Percentiles rank a stretch among this genome's conserved stretches.
These are phyloP conservation scores for Diaporthe citri DNA, from an alignment of 2,329 filamentous ascomycete genomes.

Conservation along the genomic window DNA sequence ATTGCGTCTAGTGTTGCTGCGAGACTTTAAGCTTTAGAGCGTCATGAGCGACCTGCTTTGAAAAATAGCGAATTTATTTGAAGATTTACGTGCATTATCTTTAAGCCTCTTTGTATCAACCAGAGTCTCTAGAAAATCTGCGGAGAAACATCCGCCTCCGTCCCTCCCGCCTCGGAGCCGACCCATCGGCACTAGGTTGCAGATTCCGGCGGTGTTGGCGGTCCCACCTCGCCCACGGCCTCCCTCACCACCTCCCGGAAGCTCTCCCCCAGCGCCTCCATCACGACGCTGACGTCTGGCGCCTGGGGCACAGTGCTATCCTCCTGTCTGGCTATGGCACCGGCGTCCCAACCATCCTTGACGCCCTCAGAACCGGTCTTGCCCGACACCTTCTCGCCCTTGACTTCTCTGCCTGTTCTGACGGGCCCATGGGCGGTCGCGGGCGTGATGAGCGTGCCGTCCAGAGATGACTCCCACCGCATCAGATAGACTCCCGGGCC, in stretches of 20 bases:
- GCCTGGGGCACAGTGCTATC: conserved; percentile 30
- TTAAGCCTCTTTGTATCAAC: background rate
- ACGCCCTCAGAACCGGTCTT: conserved; percentile 54
- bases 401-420: conserved; percentile 66
- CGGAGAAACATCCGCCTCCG: background rate
- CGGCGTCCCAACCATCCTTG: conserved; percentile 41
- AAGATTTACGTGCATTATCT: background rate
- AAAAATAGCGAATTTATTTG: background rate
- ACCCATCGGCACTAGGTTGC: background rate
- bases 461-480: conserved; percentile 79
- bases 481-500: conserved; percentile 81
- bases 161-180: background rate
- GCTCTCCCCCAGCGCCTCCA: conserved; percentile 32
- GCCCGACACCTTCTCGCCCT: conserved; percentile 55
- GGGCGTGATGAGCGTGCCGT: conserved; percentile 78
- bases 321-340: conserved; percentile 35
- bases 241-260: conserved; percentile 34
- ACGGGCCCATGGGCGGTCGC: conserved; percentile 63
- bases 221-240: conserved; percentile 31
- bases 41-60: background rate
- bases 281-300: conserved; percentile 30
- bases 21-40: too few relatives aligned
- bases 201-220: background rate
- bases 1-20: background rate
- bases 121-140: background rate